Evolutionary conservation across 345 rosid genomes (phyloP).

Genomic region (Linum trigynum): DNA sequence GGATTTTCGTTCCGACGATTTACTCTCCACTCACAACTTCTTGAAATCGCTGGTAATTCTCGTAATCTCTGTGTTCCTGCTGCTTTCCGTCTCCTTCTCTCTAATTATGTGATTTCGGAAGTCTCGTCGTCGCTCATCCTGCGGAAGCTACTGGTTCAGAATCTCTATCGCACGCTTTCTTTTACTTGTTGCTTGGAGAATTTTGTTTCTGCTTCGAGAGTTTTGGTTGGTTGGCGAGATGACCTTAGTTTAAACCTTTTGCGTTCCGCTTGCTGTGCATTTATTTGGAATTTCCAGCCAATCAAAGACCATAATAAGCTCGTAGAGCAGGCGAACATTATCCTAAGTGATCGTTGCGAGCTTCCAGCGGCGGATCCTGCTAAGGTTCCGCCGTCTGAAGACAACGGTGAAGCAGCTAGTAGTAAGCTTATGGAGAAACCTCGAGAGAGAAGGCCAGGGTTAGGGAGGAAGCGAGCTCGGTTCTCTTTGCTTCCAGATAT

Average conservation of each 20-base stretch:
- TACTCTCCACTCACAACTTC: slow-evolving; percentile 35
- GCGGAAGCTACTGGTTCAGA: too few relatives aligned
- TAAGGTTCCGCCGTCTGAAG: slow-evolving; percentile 12
- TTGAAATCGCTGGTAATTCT: slow-evolving; percentile 47
- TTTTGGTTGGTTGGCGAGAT: too few relatives aligned
- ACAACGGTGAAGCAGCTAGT: slow-evolving; percentile 14
- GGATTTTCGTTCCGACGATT: slow-evolving; percentile 32
- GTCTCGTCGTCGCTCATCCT: too few relatives aligned
- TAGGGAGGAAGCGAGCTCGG: slow-evolving; percentile 51
- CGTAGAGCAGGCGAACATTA: slow-evolving; percentile 43
- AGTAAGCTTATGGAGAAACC: slow-evolving; percentile 29
- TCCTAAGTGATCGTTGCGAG: background rate
- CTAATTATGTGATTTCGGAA: too few relatives aligned
- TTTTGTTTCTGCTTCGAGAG: too few relatives aligned
- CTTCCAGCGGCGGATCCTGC: slow-evolving; percentile 13
- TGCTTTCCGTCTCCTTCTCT: background rate
- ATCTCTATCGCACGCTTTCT: background rate
- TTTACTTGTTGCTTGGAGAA: background rate
- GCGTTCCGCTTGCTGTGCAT: background rate
- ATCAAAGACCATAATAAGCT: slow-evolving; percentile 36
- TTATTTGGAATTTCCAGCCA: slow-evolving; percentile 30
- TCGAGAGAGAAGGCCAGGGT: slow-evolving; percentile 56
- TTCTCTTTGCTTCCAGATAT: slow-evolving; percentile 58
- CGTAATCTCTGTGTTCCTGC: background rate
- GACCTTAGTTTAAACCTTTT: too few relatives aligned